A percentile compares a stretch with the other conserved stretches of the same genome.
Evolutionary conservation across 2,329 filamentous ascomycete genomes (phyloP).

Genomic region (Teratosphaeria gauchensis): DNA sequence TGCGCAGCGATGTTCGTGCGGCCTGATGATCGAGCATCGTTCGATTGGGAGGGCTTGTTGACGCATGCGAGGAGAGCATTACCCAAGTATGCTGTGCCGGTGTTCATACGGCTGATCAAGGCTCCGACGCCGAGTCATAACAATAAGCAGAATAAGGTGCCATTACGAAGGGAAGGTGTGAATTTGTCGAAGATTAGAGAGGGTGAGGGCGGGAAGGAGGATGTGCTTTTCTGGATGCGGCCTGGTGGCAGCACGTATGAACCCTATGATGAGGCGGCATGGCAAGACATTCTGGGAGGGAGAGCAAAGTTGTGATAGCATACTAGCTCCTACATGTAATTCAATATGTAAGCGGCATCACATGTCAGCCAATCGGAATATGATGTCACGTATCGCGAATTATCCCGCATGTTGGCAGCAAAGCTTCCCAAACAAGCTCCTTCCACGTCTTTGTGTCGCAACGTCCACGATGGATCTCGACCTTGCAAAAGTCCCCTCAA

Average conservation of each 20-base stretch:
- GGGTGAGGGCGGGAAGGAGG: slow-evolving; percentile 32
- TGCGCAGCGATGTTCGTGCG: slow-evolving; percentile 51
- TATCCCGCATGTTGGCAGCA: neutral
- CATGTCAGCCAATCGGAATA: neutral
- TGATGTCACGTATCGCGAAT: neutral
- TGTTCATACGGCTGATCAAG: slow-evolving; percentile 58
- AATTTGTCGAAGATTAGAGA: slow-evolving; percentile 43
- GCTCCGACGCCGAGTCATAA: slow-evolving; percentile 55
- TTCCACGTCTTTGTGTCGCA: too few relatives aligned
- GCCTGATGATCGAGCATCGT: slow-evolving; percentile 36
- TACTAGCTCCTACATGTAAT: too few relatives aligned
- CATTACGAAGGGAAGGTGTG: slow-evolving; percentile 57
- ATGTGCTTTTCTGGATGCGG: slow-evolving; percentile 44
- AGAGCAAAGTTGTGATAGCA: neutral
- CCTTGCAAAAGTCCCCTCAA: neutral
- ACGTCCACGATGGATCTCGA: too few relatives aligned
- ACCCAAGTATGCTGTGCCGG: slow-evolving; percentile 64
- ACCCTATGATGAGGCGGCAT: neutral
- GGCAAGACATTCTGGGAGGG: neutral
- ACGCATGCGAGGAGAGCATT: slow-evolving; percentile 49
- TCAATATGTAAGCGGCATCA: too few relatives aligned
- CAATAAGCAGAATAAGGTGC: slow-evolving; percentile 72
- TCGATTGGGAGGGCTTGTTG: slow-evolving; percentile 53
- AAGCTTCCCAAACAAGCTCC: neutral
- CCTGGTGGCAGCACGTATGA: slow-evolving; percentile 16